Evolutionary conservation across 176 grass and related monocot genomes (phyloP).

Genomic region (Cenchrus purpureus): DNA sequence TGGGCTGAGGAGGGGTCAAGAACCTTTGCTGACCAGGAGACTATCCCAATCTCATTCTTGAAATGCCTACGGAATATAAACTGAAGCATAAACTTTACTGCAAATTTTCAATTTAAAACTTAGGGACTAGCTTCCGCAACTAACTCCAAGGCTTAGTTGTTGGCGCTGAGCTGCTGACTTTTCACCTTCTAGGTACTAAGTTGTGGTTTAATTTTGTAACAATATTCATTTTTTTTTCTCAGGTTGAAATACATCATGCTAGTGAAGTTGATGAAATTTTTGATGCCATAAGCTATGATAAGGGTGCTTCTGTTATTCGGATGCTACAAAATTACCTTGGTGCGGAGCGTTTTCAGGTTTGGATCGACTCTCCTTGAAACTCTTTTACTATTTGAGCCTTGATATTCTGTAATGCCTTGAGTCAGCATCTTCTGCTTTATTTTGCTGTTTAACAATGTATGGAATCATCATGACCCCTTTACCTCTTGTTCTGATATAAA

Average conservation of each 20-base stretch:
- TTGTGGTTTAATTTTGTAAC: constrained; percentile 23
- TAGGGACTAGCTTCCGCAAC: neutral
- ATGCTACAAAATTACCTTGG: constrained; percentile 96
- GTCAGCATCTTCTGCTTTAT: constrained; percentile 9
- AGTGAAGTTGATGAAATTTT: constrained; percentile 86
- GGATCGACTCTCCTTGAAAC: constrained; percentile 24
- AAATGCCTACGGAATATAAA: constrained; percentile 20
- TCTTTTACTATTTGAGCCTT: neutral
- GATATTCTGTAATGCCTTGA: constrained; percentile 5
- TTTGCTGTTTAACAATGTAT: constrained; percentile 9
- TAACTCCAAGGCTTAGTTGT: neutral
- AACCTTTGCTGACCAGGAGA: neutral
- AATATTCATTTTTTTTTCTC: constrained; percentile 26
- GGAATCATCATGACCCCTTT: constrained; percentile 16
- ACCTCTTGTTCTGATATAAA: constrained; percentile 34
- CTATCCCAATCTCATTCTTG: neutral
- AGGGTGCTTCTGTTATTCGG: constrained; percentile 77
- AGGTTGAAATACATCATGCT: constrained; percentile 90
- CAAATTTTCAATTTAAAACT: constrained; percentile 11
- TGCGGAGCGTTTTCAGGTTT: constrained; percentile 84
- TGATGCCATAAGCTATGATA: constrained; percentile 90
- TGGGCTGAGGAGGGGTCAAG: neutral
- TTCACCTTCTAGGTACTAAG: constrained; percentile 35
- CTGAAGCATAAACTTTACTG: neutral
- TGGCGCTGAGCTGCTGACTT: neutral